Evolutionary conservation across 2,329 filamentous ascomycete species (phyloP).

Genomic region (Colletotrichum caudatum): DNA sequence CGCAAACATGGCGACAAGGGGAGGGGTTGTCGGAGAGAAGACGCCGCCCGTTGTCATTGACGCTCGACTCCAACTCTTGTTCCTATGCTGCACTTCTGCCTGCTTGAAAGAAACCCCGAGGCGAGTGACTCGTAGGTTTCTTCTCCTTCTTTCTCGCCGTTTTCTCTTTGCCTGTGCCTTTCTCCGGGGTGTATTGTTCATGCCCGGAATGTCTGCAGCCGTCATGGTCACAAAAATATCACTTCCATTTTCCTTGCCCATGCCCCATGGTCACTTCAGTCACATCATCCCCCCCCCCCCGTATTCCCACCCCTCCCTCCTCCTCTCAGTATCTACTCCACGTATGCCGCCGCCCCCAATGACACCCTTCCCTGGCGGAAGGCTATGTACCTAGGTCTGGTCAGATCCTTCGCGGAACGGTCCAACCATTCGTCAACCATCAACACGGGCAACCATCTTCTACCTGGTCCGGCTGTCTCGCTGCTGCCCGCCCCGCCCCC

Average conservation of each 20-base stretch:
- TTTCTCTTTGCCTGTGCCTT: not conserved
- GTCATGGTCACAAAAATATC: not conserved
- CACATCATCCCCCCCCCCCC: not conserved
- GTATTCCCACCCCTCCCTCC: conserved; percentile 6
- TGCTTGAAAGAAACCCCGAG: not conserved
- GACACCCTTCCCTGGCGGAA: conserved; percentile 22
- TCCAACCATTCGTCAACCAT: conserved; percentile 15
- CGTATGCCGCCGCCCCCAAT: conserved; percentile 36
- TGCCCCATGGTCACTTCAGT: not conserved
- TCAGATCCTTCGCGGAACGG: conserved; percentile 32
- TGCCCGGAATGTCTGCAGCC: not conserved
- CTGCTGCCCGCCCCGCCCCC: not conserved
- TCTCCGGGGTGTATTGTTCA: not conserved
- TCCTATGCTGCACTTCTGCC: not conserved
- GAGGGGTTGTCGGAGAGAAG: not conserved
- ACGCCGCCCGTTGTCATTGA: not conserved
- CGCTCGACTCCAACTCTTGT: not conserved
- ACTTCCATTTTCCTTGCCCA: not conserved
- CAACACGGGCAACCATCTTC: conserved; percentile 18
- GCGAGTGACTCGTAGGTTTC: not conserved
- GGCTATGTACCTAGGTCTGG: not conserved
- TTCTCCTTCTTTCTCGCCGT: not conserved
- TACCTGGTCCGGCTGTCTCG: not conserved
- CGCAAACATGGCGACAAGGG: not conserved
- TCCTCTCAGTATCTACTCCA: conserved; percentile 4